Evolutionary conservation across 2,329 filamentous ascomycete genomes (phyloP).

Genomic region (Claviceps sp.): DNA sequence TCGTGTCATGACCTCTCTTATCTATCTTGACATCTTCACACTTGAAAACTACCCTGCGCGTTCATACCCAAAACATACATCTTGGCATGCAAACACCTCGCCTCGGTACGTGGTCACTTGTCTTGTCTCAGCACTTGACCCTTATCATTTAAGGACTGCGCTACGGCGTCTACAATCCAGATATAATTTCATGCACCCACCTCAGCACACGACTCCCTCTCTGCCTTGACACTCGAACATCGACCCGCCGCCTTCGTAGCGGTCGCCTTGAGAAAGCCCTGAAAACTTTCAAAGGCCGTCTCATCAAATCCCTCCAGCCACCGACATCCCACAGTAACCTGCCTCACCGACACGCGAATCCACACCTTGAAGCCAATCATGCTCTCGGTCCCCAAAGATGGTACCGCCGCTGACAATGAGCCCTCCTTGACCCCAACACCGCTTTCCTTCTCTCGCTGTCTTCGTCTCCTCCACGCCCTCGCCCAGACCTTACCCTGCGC

Average conservation of each 20-base stretch:
- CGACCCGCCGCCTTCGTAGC: constrained; percentile 6
- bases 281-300: constrained; percentile 75
- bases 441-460: constrained; percentile 35
- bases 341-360: constrained; percentile 26
- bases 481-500: constrained; percentile 67
- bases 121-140: too few relatives aligned
- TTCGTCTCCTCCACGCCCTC: constrained; percentile 54
- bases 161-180: too few relatives aligned
- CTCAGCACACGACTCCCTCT: too few relatives aligned
- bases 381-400: constrained; percentile 15
- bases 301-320: constrained; percentile 60
- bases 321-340: constrained; percentile 39
- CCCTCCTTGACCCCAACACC: neutral
- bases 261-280: constrained; percentile 54
- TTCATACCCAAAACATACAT: too few relatives aligned
- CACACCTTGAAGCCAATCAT: constrained; percentile 45
- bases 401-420: neutral
- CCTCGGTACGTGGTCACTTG: too few relatives aligned
- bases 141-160: too few relatives aligned
- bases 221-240: too few relatives aligned
- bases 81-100: too few relatives aligned
- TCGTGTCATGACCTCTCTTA: too few relatives aligned
- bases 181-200: too few relatives aligned
- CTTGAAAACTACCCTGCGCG: too few relatives aligned
- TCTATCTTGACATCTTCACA: too few relatives aligned